phyloP scores from a whole-genome alignment of 257 asterid genomes.

The Coffea eugenioides region DNA sequence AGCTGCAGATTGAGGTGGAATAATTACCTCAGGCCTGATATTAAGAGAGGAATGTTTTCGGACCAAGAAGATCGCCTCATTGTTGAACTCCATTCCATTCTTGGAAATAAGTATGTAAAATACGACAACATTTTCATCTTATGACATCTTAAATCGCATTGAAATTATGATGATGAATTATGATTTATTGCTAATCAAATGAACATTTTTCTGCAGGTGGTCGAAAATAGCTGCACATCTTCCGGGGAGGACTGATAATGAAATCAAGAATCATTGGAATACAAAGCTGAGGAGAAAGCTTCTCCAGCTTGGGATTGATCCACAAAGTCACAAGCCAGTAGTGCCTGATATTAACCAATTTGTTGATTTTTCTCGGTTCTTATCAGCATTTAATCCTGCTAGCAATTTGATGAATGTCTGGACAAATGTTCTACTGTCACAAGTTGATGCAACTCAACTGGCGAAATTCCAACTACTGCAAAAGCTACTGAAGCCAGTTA shows the following conservation, averaged over 20 bases:
- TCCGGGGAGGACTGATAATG: constrained; percentile 16
- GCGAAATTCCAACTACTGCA: constrained; percentile 2
- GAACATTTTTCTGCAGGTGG: not conserved
- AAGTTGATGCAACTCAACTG: constrained; percentile 5
- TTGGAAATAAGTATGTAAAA: constrained; percentile 39
- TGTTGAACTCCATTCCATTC: constrained; percentile 37
- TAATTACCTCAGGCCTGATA: constrained; percentile 47
- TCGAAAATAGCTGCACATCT: constrained; percentile 3
- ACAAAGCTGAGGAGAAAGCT: constrained; percentile 15
- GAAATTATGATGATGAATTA: not conserved
- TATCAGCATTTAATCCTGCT: constrained; percentile 2
- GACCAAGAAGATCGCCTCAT: constrained; percentile 37
- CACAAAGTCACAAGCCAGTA: constrained; percentile 10
- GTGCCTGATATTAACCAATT: constrained; percentile 12
- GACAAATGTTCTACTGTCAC: constrained; percentile 3
- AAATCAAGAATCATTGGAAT: constrained; percentile 14
- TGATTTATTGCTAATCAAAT: not conserved
- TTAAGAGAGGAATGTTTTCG: constrained; percentile 42
- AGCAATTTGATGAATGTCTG: not conserved
- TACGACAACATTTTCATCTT: not conserved
- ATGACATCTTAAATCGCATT: not conserved
- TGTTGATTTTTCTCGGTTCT: constrained; percentile 1
- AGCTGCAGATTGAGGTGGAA: constrained; percentile 52
- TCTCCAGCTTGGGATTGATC: constrained; percentile 13
- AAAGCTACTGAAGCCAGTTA: not conserved